Conservation (phyloP, 2,329 filamentous ascomycete genomes). For the Aureobasidium melanogenum region DNA sequence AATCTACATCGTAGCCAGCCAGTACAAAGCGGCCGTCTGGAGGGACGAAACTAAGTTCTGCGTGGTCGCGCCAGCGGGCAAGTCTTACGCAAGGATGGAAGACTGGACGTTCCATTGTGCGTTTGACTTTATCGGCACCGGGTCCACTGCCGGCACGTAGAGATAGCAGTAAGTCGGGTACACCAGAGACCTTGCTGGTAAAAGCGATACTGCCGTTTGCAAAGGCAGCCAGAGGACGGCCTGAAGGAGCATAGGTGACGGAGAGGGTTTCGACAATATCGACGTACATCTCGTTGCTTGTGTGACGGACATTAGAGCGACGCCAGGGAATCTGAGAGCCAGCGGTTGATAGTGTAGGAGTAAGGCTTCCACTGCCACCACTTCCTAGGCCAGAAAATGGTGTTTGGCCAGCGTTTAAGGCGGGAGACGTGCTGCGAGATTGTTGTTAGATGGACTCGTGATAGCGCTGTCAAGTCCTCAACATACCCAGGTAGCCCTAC, state of each 20-base stretch:
- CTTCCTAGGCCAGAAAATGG: slow-evolving; percentile 2
- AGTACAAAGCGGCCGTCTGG: slow-evolving; percentile 91
- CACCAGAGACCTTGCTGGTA: slow-evolving; percentile 86
- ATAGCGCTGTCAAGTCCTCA: too few species aligned
- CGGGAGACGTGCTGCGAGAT: slow-evolving; percentile 3
- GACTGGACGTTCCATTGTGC: slow-evolving; percentile 73
- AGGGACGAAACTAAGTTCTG: slow-evolving; percentile 90
- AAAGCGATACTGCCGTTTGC: slow-evolving; percentile 91
- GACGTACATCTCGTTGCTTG: slow-evolving; percentile 93
- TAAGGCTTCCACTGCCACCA: slow-evolving; percentile 10
- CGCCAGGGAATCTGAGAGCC: slow-evolving; percentile 68
- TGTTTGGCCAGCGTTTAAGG: background rate
- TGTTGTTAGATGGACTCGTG: background rate
- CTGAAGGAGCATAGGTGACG: slow-evolving; percentile 84
- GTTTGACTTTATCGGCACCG: slow-evolving; percentile 35
- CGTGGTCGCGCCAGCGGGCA: slow-evolving; percentile 79
- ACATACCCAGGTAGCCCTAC: slow-evolving; percentile 63
- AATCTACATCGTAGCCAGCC: slow-evolving; percentile 87
- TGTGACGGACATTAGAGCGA: slow-evolving; percentile 84
- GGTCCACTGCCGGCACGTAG: slow-evolving; percentile 67
- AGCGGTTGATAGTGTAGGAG: slow-evolving; percentile 19
- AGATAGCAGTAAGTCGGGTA: slow-evolving; percentile 79
- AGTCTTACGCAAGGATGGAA: slow-evolving; percentile 94
- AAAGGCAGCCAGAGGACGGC: slow-evolving; percentile 75
- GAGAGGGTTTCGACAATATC: slow-evolving; percentile 86